These are phyloP conservation scores for Mycena floridula DNA, from an alignment of 768 basidiomycete species.

Conservation along the genomic window DNA sequence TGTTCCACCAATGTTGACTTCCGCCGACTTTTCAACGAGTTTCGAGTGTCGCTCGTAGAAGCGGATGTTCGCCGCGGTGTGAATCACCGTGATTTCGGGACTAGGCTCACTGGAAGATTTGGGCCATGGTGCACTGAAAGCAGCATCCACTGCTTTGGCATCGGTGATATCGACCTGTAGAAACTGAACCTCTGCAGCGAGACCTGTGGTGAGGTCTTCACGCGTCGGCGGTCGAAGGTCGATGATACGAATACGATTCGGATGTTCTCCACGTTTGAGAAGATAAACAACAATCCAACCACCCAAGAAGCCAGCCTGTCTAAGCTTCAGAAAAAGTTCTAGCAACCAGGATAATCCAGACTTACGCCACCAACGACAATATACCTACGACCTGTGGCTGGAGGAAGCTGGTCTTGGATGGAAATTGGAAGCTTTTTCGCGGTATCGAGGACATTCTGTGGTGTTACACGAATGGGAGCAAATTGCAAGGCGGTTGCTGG, in stretches of 20 bases:
- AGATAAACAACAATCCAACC: slow-evolving; percentile 74
- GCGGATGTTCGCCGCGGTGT: slow-evolving; percentile 73
- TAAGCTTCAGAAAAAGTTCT: neutral
- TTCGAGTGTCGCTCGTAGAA: slow-evolving; percentile 60
- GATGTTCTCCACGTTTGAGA: slow-evolving; percentile 65
- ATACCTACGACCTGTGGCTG: slow-evolving; percentile 67
- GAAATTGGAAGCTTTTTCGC: slow-evolving; percentile 31
- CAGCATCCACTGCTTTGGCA: slow-evolving; percentile 42
- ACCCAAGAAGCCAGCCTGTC: slow-evolving; percentile 67
- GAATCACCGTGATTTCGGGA: slow-evolving; percentile 58
- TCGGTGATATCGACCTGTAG: slow-evolving; percentile 55
- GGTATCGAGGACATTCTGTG: slow-evolving; percentile 30
- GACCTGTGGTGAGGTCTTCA: slow-evolving; percentile 46
- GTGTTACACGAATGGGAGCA: slow-evolving; percentile 46
- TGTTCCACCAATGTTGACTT: slow-evolving; percentile 64
- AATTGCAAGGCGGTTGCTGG: slow-evolving; percentile 42
- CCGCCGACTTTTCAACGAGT: slow-evolving; percentile 47
- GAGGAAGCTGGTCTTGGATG: slow-evolving; percentile 45
- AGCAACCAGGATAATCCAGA: slow-evolving; percentile 7
- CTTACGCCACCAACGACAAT: slow-evolving; percentile 72
- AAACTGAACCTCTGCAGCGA: slow-evolving; percentile 49
- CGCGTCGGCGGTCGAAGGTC: slow-evolving; percentile 62
- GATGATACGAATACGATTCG: slow-evolving; percentile 54
- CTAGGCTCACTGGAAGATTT: slow-evolving; percentile 13
- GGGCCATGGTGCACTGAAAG: slow-evolving; percentile 62